Evolutionary conservation across 108 stramenopile genomes (phyloP).

Genomic region (Schizochytrium sp.): DNA sequence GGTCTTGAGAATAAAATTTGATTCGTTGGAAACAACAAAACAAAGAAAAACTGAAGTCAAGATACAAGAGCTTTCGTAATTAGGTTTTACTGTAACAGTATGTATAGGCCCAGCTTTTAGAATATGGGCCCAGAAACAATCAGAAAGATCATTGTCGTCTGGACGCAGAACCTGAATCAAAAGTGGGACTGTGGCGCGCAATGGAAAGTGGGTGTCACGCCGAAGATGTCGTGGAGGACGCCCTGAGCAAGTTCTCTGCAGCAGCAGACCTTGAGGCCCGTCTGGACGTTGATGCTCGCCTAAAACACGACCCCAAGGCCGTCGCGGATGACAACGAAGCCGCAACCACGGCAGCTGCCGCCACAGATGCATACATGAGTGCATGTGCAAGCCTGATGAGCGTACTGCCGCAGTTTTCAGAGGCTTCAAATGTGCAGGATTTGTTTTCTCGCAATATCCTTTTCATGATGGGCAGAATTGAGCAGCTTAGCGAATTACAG

Average conservation of each 20-base stretch:
- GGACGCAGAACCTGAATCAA: too few species aligned
- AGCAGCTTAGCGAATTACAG: not conserved
- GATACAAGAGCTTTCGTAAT: too few species aligned
- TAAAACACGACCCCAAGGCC: not conserved
- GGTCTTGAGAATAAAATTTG: too few species aligned
- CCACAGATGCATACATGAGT: constrained; percentile 53
- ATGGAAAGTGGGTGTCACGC: not conserved
- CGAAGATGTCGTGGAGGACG: constrained; percentile 7
- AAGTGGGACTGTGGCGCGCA: too few species aligned
- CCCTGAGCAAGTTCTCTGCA: constrained; percentile 33
- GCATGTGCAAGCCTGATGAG: constrained; percentile 44
- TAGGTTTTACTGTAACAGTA: too few species aligned
- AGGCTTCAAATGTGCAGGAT: not conserved
- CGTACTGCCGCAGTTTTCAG: not conserved
- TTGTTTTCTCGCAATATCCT: not conserved
- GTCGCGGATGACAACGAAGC: not conserved
- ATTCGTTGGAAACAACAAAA: too few species aligned
- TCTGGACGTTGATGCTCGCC: constrained; percentile 1
- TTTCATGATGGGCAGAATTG: constrained; percentile 62
- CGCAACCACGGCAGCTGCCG: not conserved
- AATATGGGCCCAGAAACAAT: too few species aligned
- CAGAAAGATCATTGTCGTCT: too few species aligned
- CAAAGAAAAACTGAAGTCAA: too few species aligned
- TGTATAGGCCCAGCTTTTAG: too few species aligned
- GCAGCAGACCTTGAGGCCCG: constrained; percentile 4